Evolutionary conservation across 2,329 filamentous ascomycete species (phyloP), one percentile per base, ranked within the genome.

Genomic region (Ceratocystis ficicola): DNA sequence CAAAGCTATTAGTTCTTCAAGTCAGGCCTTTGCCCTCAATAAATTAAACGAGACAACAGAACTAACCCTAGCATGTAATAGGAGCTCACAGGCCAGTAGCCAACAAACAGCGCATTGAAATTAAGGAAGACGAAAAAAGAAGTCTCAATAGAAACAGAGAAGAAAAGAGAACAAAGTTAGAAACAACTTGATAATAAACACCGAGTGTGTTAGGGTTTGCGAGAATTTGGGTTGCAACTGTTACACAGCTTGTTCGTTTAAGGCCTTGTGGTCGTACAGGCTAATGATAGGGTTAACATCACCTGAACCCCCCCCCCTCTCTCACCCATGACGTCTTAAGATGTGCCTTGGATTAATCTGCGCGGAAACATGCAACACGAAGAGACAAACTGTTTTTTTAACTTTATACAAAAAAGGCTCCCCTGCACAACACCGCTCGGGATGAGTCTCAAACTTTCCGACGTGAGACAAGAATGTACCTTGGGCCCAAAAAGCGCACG

Each of bases 401-500:
- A 59, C 52, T 30, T 32, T 30, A 59, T n/a, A 22, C 15, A 36
- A 8, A 59, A 17, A 57, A 10, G 4, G 28, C 32, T 20, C 25
- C 17, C 52, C 28, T 32, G 52, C 52, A 32, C 52, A 59, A 32
- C 52, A 22, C 25, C 22, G 17, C 52, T 30, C 28, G 28, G 52
- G 28, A 59, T 25, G 52, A 59, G 28, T 59, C 52, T 59, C 10
- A 59, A 59, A 59, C 52, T 32, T 59, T 32, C 52, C 52, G 52
- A 59, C 25, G 52, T 59, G 22, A 12, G 4, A 59, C 52, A 59
- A n/a, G 6, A 17, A n/a, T n/a, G 22, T n/a, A n/a, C 46, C 17
- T 25, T 52, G 48, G 6, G 10, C n/a, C 52, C 6, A 59, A 10
- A 12, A 2, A 17, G 5, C 30, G 7, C 12, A 32, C 25, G 12